Evolutionary conservation across 108 stramenopile genomes (phyloP).

Genomic region (Conticribra weissflogii): DNA sequence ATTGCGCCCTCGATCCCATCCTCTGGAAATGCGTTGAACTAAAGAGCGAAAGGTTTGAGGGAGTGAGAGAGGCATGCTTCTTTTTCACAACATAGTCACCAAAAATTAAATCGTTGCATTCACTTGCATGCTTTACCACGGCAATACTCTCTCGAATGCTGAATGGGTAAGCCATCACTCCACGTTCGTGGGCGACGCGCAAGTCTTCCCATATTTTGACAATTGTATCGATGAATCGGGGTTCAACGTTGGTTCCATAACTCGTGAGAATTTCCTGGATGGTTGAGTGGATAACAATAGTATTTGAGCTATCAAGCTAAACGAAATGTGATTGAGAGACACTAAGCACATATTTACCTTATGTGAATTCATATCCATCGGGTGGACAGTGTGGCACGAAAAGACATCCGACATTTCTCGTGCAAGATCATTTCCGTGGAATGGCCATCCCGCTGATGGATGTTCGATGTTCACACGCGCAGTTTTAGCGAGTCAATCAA

Average conservation of each 20-base stretch:
- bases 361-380: constrained; percentile 69
- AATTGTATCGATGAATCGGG: constrained; percentile 51
- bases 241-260: constrained; percentile 67
- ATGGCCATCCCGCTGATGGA: constrained; percentile 87
- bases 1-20: constrained; percentile 75
- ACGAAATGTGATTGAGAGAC: too few relatives aligned
- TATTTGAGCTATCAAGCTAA: too few relatives aligned
- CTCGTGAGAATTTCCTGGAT: constrained; percentile 55
- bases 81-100: too few relatives aligned
- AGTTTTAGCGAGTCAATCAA: too few relatives aligned
- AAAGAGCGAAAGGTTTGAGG: too few relatives aligned
- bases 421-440: constrained; percentile 88
- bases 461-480: too few relatives aligned
- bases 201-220: constrained; percentile 71
- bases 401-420: constrained; percentile 82
- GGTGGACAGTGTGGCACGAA: constrained; percentile 59
- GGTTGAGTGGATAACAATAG: not conserved
- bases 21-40: constrained; percentile 65
- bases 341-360: too few relatives aligned
- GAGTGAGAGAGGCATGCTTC: too few relatives aligned
- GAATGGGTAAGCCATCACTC: constrained; percentile 81
- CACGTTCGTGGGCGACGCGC: constrained; percentile 60
- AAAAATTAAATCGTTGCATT: too few relatives aligned
- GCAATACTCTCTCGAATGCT: constrained; percentile 80
- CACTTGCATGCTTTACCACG: constrained; percentile 68